These are phyloP conservation scores for Funneliformis mosseae DNA, from an alignment of 192 early-diverging fungal genomes.

Conservation along the genomic window DNA sequence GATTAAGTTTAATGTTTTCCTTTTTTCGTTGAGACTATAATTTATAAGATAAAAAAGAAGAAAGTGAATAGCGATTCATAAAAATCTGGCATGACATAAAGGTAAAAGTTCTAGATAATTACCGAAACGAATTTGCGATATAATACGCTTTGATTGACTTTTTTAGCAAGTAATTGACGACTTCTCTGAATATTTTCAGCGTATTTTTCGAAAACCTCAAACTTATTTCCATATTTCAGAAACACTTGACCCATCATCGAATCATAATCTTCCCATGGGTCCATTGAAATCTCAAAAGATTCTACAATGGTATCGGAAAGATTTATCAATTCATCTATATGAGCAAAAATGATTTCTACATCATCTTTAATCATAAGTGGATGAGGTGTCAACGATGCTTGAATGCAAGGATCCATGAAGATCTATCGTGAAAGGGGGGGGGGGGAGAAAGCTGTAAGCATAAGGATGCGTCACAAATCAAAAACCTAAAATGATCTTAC, in stretches of 20 bases:
- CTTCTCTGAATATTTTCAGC: conserved; percentile 42
- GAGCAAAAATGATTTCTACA: conserved; percentile 42
- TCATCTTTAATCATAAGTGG: conserved; percentile 41
- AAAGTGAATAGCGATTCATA: no score
- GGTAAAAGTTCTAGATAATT: neutral
- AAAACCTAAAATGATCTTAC: neutral
- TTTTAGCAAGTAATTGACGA: conserved; percentile 33
- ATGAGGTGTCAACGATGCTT: conserved; percentile 33
- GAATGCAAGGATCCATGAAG: conserved; percentile 47
- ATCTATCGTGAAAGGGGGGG: conserved; percentile 10
- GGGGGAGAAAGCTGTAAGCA: no score
- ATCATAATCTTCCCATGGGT: conserved; percentile 10
- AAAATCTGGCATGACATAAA: neutral
- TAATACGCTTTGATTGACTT: conserved; percentile 35
- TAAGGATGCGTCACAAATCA: neutral
- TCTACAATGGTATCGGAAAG: conserved; percentile 39
- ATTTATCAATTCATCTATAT: conserved; percentile 41
- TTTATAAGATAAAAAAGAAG: neutral
- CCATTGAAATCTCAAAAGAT: conserved; percentile 24
- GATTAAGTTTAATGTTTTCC: conserved; percentile 57
- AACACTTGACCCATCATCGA: conserved; percentile 40
- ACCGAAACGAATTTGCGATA: conserved; percentile 44
- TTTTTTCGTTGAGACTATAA: conserved; percentile 39
- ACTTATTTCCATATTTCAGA: conserved; percentile 37
- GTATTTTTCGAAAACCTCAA: conserved; percentile 44